Base-by-base conservation (phyloP, 345 rosid species). In the Linum tenue region DNA sequence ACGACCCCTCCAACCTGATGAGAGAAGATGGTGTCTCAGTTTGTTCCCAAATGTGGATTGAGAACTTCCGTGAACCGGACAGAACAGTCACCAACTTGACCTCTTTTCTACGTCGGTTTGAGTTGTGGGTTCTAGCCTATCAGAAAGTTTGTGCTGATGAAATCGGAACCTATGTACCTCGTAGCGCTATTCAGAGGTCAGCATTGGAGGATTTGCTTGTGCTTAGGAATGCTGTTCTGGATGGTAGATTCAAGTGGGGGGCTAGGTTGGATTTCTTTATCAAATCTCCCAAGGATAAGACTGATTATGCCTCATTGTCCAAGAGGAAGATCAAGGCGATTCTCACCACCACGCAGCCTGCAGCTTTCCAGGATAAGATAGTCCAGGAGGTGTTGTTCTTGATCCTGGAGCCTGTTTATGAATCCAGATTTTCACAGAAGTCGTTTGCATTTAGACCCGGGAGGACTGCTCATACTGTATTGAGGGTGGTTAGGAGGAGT, bases 1-100 rank as follows among this genome's bases (percentile, higher is more conserved):
- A 88, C 67, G 95, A 90, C 70, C 96, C 95, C 0, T 41, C 86
- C 60, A 85, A 77, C 82, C 80, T 94, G 53, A 70, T 94, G 73
- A 90, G 83, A 74, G 97, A 94, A 84, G 99, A 94, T 61, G 92
- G 96, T 55, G 96, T 90, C 35, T 85, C 99, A 0, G 83, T 90
- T 63, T 90, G 97, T 77, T 85, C 92, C n/a, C 92, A 88, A 66
- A 84, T 94, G 97, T 88, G 99, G 99, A 77, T 94, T 36, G 97
- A 78, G 66, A 81, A 76, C 67, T 81, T 78, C 65, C 70, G 72
- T 12, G 77, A 76, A 70, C 82, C 81, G 1, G 88, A 83, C 70
- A 80, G 83, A 71, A 70, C 75, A 10, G 79, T 77, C 0, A 76
- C 78, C 57, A 88, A 91, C 76, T 67, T 90, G 76, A 76, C 81